phyloP scores from a whole-genome alignment of 1,284 basidiomycete genomes.

The Ceratobasidium sp. region DNA sequence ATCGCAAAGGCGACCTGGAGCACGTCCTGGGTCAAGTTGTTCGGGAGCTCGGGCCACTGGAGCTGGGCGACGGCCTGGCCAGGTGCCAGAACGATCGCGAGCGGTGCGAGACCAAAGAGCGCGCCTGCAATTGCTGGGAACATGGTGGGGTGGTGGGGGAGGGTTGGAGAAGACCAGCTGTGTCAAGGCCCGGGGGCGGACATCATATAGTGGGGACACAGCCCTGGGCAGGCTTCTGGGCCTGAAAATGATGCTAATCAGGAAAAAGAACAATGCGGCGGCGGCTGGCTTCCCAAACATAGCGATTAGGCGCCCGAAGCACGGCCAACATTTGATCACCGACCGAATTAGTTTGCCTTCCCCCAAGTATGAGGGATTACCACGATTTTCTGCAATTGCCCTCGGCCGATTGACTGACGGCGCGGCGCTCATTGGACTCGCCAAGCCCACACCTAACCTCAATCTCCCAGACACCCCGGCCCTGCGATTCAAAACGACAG shows the following conservation, averaged over 20 bases:
- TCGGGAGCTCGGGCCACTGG: conserved; percentile 33
- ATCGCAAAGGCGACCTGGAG: conserved; percentile 43
- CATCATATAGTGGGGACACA: conserved; percentile 16
- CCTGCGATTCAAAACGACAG: conserved; percentile 4
- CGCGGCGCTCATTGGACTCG: background rate
- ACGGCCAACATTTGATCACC: background rate
- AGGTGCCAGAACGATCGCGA: conserved; percentile 11
- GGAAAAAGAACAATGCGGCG: too few species aligned
- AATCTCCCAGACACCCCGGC: background rate
- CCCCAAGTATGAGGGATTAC: too few species aligned
- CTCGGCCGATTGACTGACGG: background rate
- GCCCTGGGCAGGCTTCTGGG: background rate
- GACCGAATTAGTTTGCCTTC: too few species aligned
- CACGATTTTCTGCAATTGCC: too few species aligned
- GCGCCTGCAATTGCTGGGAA: conserved; percentile 2
- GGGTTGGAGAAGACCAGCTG: background rate
- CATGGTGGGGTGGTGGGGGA: background rate
- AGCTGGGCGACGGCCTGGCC: background rate
- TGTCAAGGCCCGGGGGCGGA: background rate
- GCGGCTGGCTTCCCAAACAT: background rate
- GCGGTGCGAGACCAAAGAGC: conserved; percentile 6
- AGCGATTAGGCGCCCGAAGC: conserved; percentile 19
- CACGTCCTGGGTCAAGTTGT: conserved; percentile 41
- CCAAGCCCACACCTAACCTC: background rate
- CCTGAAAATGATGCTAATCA: background rate